phyloP scores from a whole-genome alignment of 2,329 filamentous ascomycete species.

The Botrytis medusae region DNA sequence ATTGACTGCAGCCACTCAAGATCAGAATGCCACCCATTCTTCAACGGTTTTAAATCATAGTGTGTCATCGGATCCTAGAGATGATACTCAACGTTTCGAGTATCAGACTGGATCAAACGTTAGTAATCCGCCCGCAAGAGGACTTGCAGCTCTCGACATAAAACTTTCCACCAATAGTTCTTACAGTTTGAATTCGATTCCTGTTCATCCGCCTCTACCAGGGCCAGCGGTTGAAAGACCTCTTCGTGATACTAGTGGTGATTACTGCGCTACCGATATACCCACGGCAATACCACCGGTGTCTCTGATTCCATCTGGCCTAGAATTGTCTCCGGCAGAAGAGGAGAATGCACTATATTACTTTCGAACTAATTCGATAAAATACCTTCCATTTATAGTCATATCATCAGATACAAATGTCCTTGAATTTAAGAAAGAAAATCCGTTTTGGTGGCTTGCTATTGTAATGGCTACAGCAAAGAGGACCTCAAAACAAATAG shows the following conservation, averaged over 20 bases:
- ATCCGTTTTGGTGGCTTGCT: slow-evolving; percentile 52
- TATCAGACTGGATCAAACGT: neutral
- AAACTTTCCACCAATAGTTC: slow-evolving; percentile 3
- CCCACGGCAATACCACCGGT: neutral
- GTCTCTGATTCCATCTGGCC: neutral
- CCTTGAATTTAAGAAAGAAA: slow-evolving; percentile 42
- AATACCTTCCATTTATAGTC: slow-evolving; percentile 48
- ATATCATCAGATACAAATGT: slow-evolving; percentile 44
- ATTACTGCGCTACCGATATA: neutral
- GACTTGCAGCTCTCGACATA: neutral
- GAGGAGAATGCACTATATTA: slow-evolving; percentile 44
- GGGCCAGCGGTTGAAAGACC: neutral
- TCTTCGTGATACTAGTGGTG: neutral
- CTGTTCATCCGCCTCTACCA: neutral
- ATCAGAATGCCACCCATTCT: neutral
- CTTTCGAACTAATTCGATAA: slow-evolving; percentile 46
- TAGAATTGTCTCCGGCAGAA: slow-evolving; percentile 40
- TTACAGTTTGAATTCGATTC: neutral
- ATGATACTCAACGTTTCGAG: neutral
- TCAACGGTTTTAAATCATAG: neutral
- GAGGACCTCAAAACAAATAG: slow-evolving; percentile 44
- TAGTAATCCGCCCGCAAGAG: neutral
- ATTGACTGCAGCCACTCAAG: slow-evolving; percentile 6
- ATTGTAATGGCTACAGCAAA: slow-evolving; percentile 50
- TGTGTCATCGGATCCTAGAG: neutral